Conservation (phyloP, 306 rosid species). For the Acacia confusa region DNA sequence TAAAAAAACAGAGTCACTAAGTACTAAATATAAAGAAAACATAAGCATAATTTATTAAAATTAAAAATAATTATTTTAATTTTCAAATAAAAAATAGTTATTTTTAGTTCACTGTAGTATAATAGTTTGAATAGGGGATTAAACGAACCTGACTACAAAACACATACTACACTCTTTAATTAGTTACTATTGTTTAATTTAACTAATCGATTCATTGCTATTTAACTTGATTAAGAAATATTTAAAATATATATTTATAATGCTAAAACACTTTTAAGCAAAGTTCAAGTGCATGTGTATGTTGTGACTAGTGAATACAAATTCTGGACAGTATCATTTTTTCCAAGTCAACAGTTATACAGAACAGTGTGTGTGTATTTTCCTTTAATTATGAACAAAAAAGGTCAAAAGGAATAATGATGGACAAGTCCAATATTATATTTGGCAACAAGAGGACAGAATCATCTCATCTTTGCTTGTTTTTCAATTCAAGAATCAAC, state of each 20-base stretch:
- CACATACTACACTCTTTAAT: background rate
- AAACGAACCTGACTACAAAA: background rate
- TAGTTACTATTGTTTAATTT: background rate
- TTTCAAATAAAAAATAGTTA: background rate
- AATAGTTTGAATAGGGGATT: background rate
- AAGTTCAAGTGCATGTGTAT: slow-evolving; percentile 10
- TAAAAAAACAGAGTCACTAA: too few relatives aligned
- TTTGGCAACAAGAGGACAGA: slow-evolving; percentile 29
- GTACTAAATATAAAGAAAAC: background rate
- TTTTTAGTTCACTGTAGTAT: background rate
- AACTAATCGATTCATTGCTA: background rate
- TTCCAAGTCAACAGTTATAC: background rate
- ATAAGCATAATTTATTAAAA: background rate
- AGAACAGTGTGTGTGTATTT: slow-evolving; percentile 24
- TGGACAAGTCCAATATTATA: slow-evolving; percentile 29
- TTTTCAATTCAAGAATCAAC: slow-evolving; percentile 63
- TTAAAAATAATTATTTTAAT: background rate
- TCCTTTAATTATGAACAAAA: slow-evolving; percentile 12
- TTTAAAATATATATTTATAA: background rate
- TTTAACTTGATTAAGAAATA: background rate
- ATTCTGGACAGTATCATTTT: background rate
- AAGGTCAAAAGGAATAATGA: slow-evolving; percentile 37
- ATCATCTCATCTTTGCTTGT: slow-evolving; percentile 52
- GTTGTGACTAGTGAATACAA: slow-evolving; percentile 3
- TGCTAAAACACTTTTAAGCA: background rate